Evolutionary conservation across 2,329 filamentous ascomycete genomes (phyloP).

Genomic region (Diaporthe sp.): DNA sequence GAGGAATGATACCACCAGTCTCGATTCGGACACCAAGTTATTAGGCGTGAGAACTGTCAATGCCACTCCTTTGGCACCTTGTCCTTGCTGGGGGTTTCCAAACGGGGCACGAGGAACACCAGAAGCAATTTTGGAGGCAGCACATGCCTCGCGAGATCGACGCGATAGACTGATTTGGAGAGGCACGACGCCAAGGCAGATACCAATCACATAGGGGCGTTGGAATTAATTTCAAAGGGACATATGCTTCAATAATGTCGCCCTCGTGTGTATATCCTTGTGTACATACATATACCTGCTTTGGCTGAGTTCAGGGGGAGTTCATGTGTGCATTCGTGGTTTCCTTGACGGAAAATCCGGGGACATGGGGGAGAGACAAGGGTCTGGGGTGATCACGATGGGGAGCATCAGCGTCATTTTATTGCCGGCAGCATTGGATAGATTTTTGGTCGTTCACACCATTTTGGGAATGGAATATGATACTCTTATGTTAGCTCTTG

Average conservation of each 20-base stretch:
- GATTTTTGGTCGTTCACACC: conserved; percentile 9
- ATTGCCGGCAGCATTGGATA: conserved; percentile 2
- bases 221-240: not conserved
- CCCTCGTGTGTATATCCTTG: not conserved
- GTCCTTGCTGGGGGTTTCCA: not conserved
- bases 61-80: conserved; percentile 10
- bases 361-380: not conserved
- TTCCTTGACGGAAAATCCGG: not conserved
- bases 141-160: not conserved
- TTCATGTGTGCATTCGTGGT: not conserved
- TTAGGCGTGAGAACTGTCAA: not conserved
- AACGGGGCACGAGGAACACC: not conserved
- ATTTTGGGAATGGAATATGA: not conserved
- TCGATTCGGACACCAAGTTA: not conserved
- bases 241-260: not conserved
- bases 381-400: not conserved
- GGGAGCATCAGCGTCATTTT: conserved; percentile 4
- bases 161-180: not conserved
- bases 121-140: not conserved
- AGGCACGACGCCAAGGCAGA: not conserved
- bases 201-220: conserved; percentile 7
- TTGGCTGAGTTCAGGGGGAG: not conserved
- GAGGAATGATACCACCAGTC: not conserved
- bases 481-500: not conserved
- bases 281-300: not conserved